Conservation (phyloP, 202 grass and related monocot genomes). For the Bolboschoenoplectus hybrid region DNA sequence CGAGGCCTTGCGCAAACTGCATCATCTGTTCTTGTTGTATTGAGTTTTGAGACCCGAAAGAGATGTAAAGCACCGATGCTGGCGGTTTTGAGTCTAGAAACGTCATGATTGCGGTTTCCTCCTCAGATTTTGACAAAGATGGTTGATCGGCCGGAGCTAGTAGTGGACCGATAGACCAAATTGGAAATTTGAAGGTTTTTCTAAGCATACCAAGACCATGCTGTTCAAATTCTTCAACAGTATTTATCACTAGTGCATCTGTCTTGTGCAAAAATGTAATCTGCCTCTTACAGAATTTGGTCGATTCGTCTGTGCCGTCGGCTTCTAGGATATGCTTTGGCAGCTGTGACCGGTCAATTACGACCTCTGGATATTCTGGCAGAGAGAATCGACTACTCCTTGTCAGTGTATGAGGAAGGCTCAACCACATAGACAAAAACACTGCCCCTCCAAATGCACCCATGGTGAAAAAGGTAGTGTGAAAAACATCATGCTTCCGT, state of each 20-base stretch:
- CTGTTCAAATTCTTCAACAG: constrained; percentile 61
- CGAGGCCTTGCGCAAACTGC: constrained; percentile 59
- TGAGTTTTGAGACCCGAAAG: constrained; percentile 75
- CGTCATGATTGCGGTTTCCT: constrained; percentile 15
- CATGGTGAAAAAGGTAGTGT: constrained; percentile 56
- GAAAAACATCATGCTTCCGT: constrained; percentile 45
- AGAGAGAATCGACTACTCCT: constrained; percentile 46
- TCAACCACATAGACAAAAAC: constrained; percentile 59
- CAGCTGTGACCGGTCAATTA: constrained; percentile 74
- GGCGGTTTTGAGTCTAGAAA: constrained; percentile 57
- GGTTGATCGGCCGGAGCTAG: constrained; percentile 7
- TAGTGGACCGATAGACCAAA: constrained; percentile 54
- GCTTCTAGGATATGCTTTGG: constrained; percentile 42
- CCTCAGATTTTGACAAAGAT: constrained; percentile 10
- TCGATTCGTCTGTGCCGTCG: constrained; percentile 45
- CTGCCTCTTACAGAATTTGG: constrained; percentile 44
- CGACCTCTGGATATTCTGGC: constrained; percentile 50
- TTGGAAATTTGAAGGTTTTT: constrained; percentile 24
- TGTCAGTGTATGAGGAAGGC: constrained; percentile 50
- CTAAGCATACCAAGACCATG: constrained; percentile 63
- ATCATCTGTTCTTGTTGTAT: constrained; percentile 53
- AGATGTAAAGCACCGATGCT: constrained; percentile 64
- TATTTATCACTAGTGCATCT: constrained; percentile 58
- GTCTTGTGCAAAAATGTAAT: constrained; percentile 38
- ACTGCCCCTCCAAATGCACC: constrained; percentile 62